Conservation (phyloP, 2,329 filamentous ascomycete genomes). For the Verticillium alfalfae region DNA sequence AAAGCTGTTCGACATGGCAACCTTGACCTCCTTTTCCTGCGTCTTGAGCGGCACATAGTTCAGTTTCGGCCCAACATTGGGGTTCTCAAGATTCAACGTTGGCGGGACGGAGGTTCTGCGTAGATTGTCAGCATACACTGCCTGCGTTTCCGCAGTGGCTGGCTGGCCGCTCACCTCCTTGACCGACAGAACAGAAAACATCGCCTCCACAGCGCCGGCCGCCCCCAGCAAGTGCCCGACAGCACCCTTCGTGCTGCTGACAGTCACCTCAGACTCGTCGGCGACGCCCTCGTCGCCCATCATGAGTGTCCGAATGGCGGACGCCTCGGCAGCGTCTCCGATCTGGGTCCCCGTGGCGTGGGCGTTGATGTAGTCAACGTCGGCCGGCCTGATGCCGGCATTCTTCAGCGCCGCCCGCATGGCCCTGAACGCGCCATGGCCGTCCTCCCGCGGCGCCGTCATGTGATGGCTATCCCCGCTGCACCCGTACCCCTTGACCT, state of each 20-base stretch:
- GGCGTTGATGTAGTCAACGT: conserved; percentile 90
- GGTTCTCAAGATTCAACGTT: conserved; percentile 72
- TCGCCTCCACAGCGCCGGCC: conserved; percentile 82
- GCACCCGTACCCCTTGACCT: conserved; percentile 82
- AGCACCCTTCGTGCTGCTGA: conserved; percentile 93
- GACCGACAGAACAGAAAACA: conserved; percentile 78
- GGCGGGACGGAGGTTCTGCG: conserved; percentile 71
- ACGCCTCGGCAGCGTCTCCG: conserved; percentile 83
- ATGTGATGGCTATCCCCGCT: conserved; percentile 91
- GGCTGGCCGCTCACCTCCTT: conserved; percentile 55
- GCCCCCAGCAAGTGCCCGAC: conserved; percentile 88
- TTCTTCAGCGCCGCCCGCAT: conserved; percentile 80
- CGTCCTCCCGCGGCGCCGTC: conserved; percentile 81
- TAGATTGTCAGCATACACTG: background rate
- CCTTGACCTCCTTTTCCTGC: conserved; percentile 64
- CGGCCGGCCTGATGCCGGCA: conserved; percentile 60
- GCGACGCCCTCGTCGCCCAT: conserved; percentile 63
- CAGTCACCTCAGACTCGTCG: conserved; percentile 60
- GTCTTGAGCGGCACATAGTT: conserved; percentile 75
- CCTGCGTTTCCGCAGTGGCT: no score
- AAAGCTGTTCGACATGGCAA: conserved; percentile 90
- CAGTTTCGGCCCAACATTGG: conserved; percentile 65
- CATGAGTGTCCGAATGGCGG: conserved; percentile 73
- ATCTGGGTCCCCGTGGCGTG: conserved; percentile 86
- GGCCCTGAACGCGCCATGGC: conserved; percentile 72